phyloP scores from a whole-genome alignment of 257 asterid species.

The Solanum megistacrolobum region DNA sequence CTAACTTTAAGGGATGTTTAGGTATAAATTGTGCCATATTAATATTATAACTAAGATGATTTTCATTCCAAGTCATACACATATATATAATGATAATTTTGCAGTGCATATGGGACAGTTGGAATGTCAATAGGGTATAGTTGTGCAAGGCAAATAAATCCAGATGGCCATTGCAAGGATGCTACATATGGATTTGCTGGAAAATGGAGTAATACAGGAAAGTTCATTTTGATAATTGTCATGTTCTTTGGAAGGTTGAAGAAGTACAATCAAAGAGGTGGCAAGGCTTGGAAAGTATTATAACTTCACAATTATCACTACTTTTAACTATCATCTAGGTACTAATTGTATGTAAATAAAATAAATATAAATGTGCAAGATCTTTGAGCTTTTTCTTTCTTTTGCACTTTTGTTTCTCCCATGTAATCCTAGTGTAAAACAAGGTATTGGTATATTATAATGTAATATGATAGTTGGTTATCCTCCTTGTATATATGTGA shows the following conservation, averaged over 20 bases:
- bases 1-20: background rate
- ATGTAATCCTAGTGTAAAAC: background rate
- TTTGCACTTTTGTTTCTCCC: background rate
- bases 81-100: too few species aligned
- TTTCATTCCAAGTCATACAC: background rate
- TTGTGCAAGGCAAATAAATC: constrained; percentile 25
- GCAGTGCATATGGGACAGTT: constrained; percentile 54
- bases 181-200: constrained; percentile 37
- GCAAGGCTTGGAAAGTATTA: constrained; percentile 27
- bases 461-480: background rate
- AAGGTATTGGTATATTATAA: background rate
- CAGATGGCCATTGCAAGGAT: constrained; percentile 15
- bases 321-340: background rate
- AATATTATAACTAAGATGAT: background rate
- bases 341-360: background rate
- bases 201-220: constrained; percentile 43
- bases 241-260: constrained; percentile 57
- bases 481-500: background rate
- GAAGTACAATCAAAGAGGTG: constrained; percentile 22
- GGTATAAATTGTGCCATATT: background rate
- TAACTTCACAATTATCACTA: background rate
- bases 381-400: background rate
- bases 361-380: background rate
- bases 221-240: constrained; percentile 30
- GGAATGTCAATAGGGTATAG: constrained; percentile 50